Evolutionary conservation across 169 alveolate species (phyloP).

Genomic region (Theileria annulata): DNA sequence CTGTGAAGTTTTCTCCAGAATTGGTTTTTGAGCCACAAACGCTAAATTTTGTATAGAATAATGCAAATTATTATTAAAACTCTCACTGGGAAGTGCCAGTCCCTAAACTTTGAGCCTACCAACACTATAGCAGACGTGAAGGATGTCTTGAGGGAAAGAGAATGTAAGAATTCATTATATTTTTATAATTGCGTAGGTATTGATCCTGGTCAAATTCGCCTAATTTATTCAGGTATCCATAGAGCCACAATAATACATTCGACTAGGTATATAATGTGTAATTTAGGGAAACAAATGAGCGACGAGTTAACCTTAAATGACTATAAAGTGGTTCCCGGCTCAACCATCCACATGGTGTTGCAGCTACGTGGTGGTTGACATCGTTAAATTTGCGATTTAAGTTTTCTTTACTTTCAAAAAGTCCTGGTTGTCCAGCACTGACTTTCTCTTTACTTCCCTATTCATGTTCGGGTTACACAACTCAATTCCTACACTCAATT

Average conservation of each 20-base stretch:
- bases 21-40: neutral
- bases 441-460: conserved; percentile 29
- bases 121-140: conserved; percentile 90
- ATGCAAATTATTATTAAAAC: conserved; percentile 91
- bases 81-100: conserved; percentile 90
- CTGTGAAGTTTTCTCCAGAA: neutral
- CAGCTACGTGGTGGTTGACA: conserved; percentile 88
- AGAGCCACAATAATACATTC: neutral
- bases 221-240: conserved; percentile 81
- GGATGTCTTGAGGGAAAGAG: conserved; percentile 93
- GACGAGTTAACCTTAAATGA: conserved; percentile 88
- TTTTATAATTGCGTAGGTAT: conserved; percentile 35
- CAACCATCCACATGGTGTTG: conserved; percentile 94
- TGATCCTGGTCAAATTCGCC: conserved; percentile 87
- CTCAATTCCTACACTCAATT: conserved; percentile 55
- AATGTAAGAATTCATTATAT: conserved; percentile 70
- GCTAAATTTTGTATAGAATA: conserved; percentile 3
- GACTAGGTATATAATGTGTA: conserved; percentile 10
- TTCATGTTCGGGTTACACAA: conserved; percentile 55
- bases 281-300: conserved; percentile 85
- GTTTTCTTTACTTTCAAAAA: conserved; percentile 47
- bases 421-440: conserved; percentile 60
- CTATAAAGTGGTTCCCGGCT: conserved; percentile 92
- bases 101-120: conserved; percentile 92
- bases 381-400: neutral